Base-by-base conservation (phyloP, 2,329 filamentous ascomycete genomes). In the Mycocentrospora acerina region DNA sequence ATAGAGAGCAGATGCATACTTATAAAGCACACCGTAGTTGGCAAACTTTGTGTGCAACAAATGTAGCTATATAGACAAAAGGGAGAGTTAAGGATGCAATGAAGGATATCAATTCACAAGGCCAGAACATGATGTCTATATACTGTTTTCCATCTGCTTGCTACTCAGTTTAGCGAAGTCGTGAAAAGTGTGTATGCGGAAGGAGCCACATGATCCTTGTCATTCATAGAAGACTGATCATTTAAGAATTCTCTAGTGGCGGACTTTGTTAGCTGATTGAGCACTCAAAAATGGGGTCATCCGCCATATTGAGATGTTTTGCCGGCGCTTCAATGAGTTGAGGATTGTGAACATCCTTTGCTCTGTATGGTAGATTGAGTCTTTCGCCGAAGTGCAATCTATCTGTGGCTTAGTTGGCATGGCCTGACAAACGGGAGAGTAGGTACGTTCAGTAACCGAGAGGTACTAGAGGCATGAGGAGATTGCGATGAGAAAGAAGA, bases 1-100 rank as follows among this genome's bases (percentile, higher is more conserved):
- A 62, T 29, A 19, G 50, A 53, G 34, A 48, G 27, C 11, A 59
- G 35, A 37, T 44, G 53, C 60, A 65, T 66, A 28, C 26, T 46
- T 29, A 29, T 29, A 22, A 38, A 40, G 26, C 32, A 39, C 19
- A 22, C 19, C 9, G 19, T 22, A 9, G 19, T 22, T 9, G 19
- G 25, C 28, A 26, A 25, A 29, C 14, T 32, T n/a, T 9, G 28
- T 19, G 15, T 32, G 15, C 25, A 33, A 15, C 26, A 24, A 18
- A 24, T 16, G 4, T n/a, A 34, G 10, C 19, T 22, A 16, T 18
- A 24, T 27, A 4, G 10, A 16, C 15, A 31, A 13, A 32, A 27
- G n/a, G n/a, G 12, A 12, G n/a, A 14, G 25, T 22, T 6, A 9
- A 9, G 9, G 19, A 6, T 22, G 19, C 9, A 28, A 24, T 14